phyloP scores from a whole-genome alignment of 257 asterid genomes.

The Solanum ossicruentum region DNA sequence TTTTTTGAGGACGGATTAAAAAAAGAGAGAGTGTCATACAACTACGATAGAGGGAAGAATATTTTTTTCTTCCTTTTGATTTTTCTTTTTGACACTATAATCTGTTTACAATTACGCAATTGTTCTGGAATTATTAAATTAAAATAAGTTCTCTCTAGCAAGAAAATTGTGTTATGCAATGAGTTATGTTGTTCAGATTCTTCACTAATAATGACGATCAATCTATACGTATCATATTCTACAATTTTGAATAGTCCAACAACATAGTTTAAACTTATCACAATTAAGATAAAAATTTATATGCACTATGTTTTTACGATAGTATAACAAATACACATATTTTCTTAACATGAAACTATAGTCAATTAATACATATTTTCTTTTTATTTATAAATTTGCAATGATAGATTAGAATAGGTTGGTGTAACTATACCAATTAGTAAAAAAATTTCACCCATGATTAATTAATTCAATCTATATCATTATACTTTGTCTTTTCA shows the following conservation, averaged over 20 bases:
- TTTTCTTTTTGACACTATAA: background rate
- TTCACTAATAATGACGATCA: background rate
- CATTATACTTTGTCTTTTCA: background rate
- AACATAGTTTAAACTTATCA: background rate
- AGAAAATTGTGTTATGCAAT: background rate
- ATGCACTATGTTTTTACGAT: too few relatives aligned
- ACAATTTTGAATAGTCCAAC: background rate
- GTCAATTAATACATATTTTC: background rate
- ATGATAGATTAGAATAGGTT: background rate
- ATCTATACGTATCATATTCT: background rate
- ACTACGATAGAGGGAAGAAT: background rate
- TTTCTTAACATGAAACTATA: background rate
- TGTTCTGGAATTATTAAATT: background rate
- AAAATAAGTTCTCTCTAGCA: background rate
- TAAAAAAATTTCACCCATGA: background rate
- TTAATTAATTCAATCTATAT: background rate
- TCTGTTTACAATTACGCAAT: background rate
- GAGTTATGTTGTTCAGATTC: background rate
- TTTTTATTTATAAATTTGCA: background rate
- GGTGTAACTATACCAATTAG: background rate
- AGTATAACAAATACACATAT: background rate
- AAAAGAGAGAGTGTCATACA: background rate
- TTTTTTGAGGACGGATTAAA: background rate
- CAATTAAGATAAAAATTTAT: background rate
- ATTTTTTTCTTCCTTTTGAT: background rate